phyloP scores from a whole-genome alignment of 352 stramenopile species.

The Detonula confervacea region DNA sequence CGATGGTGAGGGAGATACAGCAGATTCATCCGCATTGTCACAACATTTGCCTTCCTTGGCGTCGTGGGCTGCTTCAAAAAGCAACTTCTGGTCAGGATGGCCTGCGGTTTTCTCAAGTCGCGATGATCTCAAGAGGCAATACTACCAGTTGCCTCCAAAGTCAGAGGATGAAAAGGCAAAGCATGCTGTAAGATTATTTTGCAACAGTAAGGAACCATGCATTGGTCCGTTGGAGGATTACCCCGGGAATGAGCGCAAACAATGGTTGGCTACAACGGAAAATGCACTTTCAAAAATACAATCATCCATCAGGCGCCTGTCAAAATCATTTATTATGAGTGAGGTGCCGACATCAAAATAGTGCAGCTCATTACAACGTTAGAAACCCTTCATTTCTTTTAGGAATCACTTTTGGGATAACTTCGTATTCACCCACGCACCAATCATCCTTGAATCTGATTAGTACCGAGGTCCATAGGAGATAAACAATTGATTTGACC shows the following conservation, averaged over 20 bases:
- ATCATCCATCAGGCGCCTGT: conserved; percentile 19
- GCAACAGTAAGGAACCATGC: conserved; percentile 3
- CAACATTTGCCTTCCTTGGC: conserved; percentile 22
- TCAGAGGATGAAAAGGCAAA: conserved; percentile 16
- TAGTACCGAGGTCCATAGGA: conserved; percentile 50
- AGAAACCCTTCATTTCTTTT: too few relatives aligned
- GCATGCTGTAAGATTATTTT: conserved; percentile 25
- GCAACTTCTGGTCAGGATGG: conserved; percentile 47
- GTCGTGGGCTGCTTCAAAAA: conserved; percentile 29
- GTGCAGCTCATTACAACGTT: too few relatives aligned
- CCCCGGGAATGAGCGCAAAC: neutral
- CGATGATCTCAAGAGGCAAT: conserved; percentile 7
- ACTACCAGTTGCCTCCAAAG: conserved; percentile 13
- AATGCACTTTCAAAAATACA: conserved; percentile 19
- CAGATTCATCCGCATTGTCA: conserved; percentile 9
- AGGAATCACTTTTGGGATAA: neutral
- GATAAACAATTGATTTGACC: conserved; percentile 70
- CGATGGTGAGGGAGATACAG: conserved; percentile 7
- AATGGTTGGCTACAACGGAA: conserved; percentile 17
- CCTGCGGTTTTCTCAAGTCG: conserved; percentile 12
- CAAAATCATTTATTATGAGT: conserved; percentile 35
- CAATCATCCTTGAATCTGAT: conserved; percentile 34
- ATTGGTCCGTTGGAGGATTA: conserved; percentile 14
- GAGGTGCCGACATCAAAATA: conserved; percentile 6
- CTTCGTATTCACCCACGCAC: conserved; percentile 5